phyloP scores from a whole-genome alignment of 257 asterid species.

The Thymus mandschuricus region DNA sequence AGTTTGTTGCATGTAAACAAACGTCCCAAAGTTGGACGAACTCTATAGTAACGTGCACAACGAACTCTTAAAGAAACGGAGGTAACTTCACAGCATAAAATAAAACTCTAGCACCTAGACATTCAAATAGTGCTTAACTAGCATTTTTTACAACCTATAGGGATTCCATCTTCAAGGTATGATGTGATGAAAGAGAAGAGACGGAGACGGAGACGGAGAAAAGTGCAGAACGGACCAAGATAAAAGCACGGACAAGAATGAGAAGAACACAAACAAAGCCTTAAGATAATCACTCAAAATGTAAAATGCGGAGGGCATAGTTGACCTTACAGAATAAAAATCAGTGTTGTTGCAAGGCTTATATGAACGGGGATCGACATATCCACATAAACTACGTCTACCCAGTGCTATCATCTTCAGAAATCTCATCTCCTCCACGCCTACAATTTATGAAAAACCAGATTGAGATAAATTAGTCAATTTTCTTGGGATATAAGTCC shows the following conservation, averaged over 20 bases:
- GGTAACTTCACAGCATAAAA: neutral
- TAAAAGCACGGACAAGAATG: neutral
- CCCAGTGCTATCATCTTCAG: conserved; percentile 39
- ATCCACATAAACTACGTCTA: conserved; percentile 28
- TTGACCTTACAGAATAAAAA: conserved; percentile 35
- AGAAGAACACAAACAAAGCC: conserved; percentile 19
- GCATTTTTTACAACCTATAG: conserved; percentile 16
- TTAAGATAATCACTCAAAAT: conserved; percentile 25
- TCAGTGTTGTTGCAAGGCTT: conserved; percentile 18
- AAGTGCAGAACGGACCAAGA: neutral
- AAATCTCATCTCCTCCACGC: conserved; percentile 43
- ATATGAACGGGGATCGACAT: conserved; percentile 13
- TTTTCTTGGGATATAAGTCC: neutral
- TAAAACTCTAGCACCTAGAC: neutral
- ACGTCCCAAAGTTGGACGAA: neutral
- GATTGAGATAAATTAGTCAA: neutral
- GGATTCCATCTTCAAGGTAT: neutral
- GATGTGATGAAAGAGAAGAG: neutral
- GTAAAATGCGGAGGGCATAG: conserved; percentile 33
- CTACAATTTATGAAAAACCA: conserved; percentile 29
- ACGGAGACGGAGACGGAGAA: neutral
- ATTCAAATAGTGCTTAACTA: conserved; percentile 1
- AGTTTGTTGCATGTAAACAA: neutral
- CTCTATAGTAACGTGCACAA: neutral
- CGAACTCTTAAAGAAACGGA: neutral